phyloP scores from a whole-genome alignment of 2,329 filamentous ascomycete species.

The Daldinia eschscholtzii region DNA sequence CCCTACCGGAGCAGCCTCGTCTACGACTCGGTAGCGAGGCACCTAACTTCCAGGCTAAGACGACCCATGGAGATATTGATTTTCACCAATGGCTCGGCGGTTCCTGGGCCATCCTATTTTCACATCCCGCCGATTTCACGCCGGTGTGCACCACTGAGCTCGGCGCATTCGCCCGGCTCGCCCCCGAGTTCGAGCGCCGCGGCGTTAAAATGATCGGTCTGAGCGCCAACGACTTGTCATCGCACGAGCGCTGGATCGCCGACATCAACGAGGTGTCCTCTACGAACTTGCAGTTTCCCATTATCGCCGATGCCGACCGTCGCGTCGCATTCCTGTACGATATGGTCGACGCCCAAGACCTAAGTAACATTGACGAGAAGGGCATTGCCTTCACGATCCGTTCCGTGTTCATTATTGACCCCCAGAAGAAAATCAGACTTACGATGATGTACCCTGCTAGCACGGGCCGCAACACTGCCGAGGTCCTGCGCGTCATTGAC shows the following conservation, averaged over 20 bases:
- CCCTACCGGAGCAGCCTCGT: conserved; percentile 30
- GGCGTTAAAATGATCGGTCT: conserved; percentile 72
- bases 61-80: conserved; percentile 74
- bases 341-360: conserved; percentile 53
- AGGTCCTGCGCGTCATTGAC: conserved; percentile 70
- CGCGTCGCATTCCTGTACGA: conserved; percentile 54
- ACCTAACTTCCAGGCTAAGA: conserved; percentile 77
- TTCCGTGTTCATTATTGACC: conserved; percentile 74
- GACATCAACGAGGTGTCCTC: conserved; percentile 61
- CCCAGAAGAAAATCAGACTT: conserved; percentile 72
- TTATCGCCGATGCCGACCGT: conserved; percentile 59
- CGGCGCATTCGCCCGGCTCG: conserved; percentile 72
- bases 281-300: conserved; percentile 56
- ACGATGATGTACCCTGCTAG: conserved; percentile 73
- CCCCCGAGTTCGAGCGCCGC: conserved; percentile 73
- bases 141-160: conserved; percentile 74
- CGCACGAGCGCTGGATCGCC: conserved; percentile 65
- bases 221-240: conserved; percentile 69
- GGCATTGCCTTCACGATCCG: conserved; percentile 72
- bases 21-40: conserved; percentile 54
- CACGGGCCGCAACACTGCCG: conserved; percentile 68
- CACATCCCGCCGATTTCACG: conserved; percentile 72
- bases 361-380: conserved; percentile 57
- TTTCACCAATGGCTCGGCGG: conserved; percentile 80
- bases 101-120: conserved; percentile 79